Conservation (phyloP, 495 filamentous ascomycete species). For the Cudoniella acicularis region DNA sequence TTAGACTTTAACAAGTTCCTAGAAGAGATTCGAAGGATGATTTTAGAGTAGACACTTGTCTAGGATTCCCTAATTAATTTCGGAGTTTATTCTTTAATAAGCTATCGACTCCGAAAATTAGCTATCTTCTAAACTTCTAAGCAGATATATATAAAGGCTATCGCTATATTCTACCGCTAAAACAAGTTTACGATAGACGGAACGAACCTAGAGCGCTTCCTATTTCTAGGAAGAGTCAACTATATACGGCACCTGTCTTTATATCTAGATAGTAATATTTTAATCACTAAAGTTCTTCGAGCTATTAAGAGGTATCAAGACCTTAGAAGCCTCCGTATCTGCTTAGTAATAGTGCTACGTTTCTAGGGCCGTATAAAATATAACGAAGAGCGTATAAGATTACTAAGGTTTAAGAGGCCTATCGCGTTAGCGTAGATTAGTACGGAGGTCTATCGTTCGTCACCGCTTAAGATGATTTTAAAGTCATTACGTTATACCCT, state of each 20-base stretch:
- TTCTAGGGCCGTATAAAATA: neutral
- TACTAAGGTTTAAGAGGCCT: neutral
- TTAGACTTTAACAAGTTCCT: neutral
- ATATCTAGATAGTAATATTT: constrained; percentile 3
- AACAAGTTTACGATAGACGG: constrained; percentile 2
- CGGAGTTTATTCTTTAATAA: neutral
- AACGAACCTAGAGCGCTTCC: constrained; percentile 1
- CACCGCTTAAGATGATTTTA: neutral
- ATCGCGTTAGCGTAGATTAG: neutral
- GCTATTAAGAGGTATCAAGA: neutral
- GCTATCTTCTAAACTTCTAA: neutral
- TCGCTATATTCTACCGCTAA: constrained; percentile 1
- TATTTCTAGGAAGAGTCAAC: neutral
- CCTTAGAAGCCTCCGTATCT: constrained; percentile 1
- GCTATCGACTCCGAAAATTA: neutral
- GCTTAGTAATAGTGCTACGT: constrained; percentile 38
- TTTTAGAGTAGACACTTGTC: neutral
- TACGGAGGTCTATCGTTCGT: neutral
- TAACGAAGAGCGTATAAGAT: neutral
- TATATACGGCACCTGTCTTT: neutral
- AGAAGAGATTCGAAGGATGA: neutral
- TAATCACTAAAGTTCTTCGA: neutral
- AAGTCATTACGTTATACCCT: neutral
- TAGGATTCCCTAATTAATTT: neutral
- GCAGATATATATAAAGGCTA: constrained; percentile 1